Percentiles rank a stretch among this genome's conserved stretches.
Conservation (phyloP, 1,284 basidiomycete species). For the Ceratorhiza oryzae-sativae region DNA sequence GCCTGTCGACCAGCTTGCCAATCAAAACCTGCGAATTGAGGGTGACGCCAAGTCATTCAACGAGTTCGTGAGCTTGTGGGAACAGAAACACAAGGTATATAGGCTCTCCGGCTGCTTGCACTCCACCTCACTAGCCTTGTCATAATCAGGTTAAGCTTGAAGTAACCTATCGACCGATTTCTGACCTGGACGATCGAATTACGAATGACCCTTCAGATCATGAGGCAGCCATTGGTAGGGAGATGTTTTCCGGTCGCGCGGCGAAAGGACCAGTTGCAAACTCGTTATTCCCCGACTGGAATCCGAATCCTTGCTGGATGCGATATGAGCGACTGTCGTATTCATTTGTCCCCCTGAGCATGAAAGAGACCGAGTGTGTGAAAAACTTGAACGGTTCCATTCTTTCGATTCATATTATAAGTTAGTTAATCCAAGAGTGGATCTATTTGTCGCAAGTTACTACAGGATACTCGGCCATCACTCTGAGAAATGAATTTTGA, state of each 20-base stretch:
- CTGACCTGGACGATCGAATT: slow-evolving; percentile 14
- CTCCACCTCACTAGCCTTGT: not conserved
- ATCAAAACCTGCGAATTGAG: slow-evolving; percentile 28
- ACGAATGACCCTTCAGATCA: slow-evolving; percentile 6
- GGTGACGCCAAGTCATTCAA: slow-evolving; percentile 40
- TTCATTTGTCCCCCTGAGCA: too few relatives aligned
- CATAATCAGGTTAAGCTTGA: slow-evolving; percentile 20
- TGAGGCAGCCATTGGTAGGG: slow-evolving; percentile 24
- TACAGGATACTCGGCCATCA: not conserved
- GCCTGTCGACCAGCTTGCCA: not conserved
- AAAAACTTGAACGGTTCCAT: too few relatives aligned
- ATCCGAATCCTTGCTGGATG: slow-evolving; percentile 22
- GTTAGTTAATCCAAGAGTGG: too few relatives aligned
- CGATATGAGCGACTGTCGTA: not conserved
- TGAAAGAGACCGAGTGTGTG: too few relatives aligned
- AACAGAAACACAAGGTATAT: slow-evolving; percentile 31
- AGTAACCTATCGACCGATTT: slow-evolving; percentile 10
- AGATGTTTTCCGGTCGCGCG: slow-evolving; percentile 35
- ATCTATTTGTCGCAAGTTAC: too few relatives aligned
- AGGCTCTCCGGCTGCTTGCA: not conserved
- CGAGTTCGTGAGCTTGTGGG: slow-evolving; percentile 37
- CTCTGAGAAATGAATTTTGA: slow-evolving; percentile 22
- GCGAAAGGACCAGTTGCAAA: slow-evolving; percentile 20
- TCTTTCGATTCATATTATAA: too few relatives aligned
- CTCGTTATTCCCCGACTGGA: slow-evolving; percentile 20